Conservation (phyloP, 2,329 filamentous ascomycete species). For the Penicillium sp. region DNA sequence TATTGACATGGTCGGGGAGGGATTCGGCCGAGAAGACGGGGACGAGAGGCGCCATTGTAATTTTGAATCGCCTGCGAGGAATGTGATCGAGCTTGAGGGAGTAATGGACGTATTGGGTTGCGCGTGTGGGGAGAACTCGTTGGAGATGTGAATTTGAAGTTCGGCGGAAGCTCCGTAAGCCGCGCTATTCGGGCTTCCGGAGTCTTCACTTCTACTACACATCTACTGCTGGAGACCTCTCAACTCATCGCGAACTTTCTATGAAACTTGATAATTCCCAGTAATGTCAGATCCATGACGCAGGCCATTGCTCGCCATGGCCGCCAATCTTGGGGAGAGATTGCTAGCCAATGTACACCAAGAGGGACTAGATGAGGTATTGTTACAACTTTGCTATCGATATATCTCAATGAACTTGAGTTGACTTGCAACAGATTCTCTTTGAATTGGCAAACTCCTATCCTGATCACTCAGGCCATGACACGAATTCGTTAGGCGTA, state of each 20-base stretch:
- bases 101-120: background rate
- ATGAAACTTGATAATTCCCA: slow-evolving; percentile 35
- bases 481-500: slow-evolving; percentile 42
- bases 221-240: background rate
- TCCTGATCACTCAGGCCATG: slow-evolving; percentile 16
- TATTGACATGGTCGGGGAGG: slow-evolving; percentile 54
- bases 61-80: slow-evolving; percentile 1
- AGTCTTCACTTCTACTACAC: background rate
- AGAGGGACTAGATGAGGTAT: slow-evolving; percentile 52
- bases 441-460: slow-evolving; percentile 31
- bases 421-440: slow-evolving; percentile 23
- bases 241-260: background rate
- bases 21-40: slow-evolving; percentile 53
- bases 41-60: slow-evolving; percentile 56
- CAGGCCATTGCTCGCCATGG: slow-evolving; percentile 40
- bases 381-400: slow-evolving; percentile 14
- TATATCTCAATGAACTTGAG: background rate
- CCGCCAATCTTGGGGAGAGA: slow-evolving; percentile 50
- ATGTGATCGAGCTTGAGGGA: background rate
- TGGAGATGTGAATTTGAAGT: slow-evolving; percentile 5
- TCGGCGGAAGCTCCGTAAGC: slow-evolving; percentile 5
- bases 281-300: slow-evolving; percentile 38
- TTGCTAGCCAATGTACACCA: slow-evolving; percentile 54
- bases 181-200: background rate
- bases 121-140: background rate